phyloP scores from a whole-genome alignment of 2,329 filamentous ascomycete genomes.

The Neonectria neomacrospora region DNA sequence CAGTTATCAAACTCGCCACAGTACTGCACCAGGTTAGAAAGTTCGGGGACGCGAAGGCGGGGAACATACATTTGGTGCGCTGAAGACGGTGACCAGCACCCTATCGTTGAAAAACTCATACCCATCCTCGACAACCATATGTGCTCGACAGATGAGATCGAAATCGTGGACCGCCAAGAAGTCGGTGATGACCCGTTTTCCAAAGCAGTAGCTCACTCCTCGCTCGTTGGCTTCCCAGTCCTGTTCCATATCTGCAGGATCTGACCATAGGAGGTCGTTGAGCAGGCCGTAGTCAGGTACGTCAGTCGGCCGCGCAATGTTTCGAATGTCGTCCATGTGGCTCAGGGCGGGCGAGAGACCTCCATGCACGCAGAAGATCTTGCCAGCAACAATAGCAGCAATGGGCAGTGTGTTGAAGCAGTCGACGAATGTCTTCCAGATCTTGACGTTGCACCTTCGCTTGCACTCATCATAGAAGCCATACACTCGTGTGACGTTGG shows the following conservation, averaged over 20 bases:
- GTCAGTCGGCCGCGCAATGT: slow-evolving; percentile 94
- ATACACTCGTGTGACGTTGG: slow-evolving; percentile 98
- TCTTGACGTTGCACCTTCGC: slow-evolving; percentile 98
- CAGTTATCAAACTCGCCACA: slow-evolving; percentile 99
- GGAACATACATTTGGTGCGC: slow-evolving; percentile 88
- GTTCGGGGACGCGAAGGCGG: not conserved
- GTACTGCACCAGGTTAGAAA: slow-evolving; percentile 70
- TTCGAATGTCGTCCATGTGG: slow-evolving; percentile 98
- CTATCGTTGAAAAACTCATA: slow-evolving; percentile 99
- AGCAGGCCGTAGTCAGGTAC: slow-evolving; percentile 96
- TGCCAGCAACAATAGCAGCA: slow-evolving; percentile 94
- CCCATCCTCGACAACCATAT: slow-evolving; percentile 99
- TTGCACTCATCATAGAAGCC: slow-evolving; percentile 99
- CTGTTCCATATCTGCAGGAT: slow-evolving; percentile 96
- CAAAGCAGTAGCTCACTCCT: slow-evolving; percentile 98
- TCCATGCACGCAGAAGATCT: slow-evolving; percentile 98
- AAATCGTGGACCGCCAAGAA: slow-evolving; percentile 96
- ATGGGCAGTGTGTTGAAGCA: slow-evolving; percentile 99
- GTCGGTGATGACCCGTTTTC: slow-evolving; percentile 97
- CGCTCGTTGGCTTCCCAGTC: slow-evolving; percentile 98
- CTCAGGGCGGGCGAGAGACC: slow-evolving; percentile 90
- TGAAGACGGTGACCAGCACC: slow-evolving; percentile 95
- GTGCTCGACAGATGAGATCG: slow-evolving; percentile 94
- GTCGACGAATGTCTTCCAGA: slow-evolving; percentile 99
- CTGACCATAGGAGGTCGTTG: slow-evolving; percentile 96